These are phyloP conservation scores for Tetratostichococcus sp. DNA, from an alignment of 139 green algal species.

Conservation along the genomic window DNA sequence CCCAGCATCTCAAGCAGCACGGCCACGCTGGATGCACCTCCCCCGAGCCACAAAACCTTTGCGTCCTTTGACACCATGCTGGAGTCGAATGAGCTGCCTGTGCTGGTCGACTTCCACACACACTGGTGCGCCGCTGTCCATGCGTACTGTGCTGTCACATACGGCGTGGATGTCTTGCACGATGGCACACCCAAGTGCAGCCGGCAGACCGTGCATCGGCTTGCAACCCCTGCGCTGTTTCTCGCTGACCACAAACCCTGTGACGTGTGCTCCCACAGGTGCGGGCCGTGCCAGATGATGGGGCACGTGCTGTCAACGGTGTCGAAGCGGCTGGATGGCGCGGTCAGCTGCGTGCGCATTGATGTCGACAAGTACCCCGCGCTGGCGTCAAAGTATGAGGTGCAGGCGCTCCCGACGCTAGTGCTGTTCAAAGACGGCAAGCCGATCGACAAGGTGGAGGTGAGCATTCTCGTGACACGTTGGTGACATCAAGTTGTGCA, in stretches of 20 bases:
- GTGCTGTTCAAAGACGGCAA: constrained; percentile 63
- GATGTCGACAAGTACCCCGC: constrained; percentile 77
- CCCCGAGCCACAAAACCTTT: neutral
- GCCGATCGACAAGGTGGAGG: constrained; percentile 57
- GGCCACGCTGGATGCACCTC: neutral
- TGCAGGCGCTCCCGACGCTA: constrained; percentile 69
- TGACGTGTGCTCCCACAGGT: no score
- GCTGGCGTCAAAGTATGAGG: constrained; percentile 49
- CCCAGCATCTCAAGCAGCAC: neutral
- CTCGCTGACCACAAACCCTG: no score
- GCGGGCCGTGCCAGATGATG: constrained; percentile 71
- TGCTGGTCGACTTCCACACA: constrained; percentile 81
- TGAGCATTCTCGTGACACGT: neutral
- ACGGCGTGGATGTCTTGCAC: no score
- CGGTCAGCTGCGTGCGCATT: constrained; percentile 70
- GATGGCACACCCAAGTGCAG: no score
- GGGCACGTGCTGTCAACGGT: constrained; percentile 18
- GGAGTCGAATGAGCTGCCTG: constrained; percentile 21
- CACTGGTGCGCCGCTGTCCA: constrained; percentile 50
- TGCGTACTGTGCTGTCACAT: no score
- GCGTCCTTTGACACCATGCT: constrained; percentile 69
- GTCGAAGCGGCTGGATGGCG: constrained; percentile 13
- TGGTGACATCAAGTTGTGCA: no score
- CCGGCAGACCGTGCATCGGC: no score
- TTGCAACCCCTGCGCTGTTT: no score